Evolutionary conservation across 805 yeast species (phyloP), one percentile per base, ranked within the genome.

Genomic region (Pichia membranifaciens): DNA sequence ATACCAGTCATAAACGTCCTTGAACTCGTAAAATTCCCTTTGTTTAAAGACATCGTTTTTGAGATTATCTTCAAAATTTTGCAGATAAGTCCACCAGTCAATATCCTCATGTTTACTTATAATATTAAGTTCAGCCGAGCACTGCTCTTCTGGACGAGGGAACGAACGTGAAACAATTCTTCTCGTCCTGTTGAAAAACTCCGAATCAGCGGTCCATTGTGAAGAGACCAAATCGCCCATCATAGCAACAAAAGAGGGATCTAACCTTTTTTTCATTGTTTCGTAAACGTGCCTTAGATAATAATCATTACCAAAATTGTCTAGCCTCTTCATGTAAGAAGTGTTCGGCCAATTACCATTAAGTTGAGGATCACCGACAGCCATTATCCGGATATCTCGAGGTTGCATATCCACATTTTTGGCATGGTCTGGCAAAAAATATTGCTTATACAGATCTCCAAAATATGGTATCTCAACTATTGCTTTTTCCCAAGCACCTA

Each of bases 301-400:
- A 55, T 79, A 75, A 67, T 93, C 99, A 67, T 93, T 93, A 2
- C 96, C 99, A 59, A 66, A 84, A 47, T 86, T 84, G 60, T 93
- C 99, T 22, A 93, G 68, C 44, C 87, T 66, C 50, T 86, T 84
- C 49, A 87, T 71, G 58, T 82, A 80, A 13, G 82, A 78, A 1
- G 96, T 84, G 22, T 72, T 68, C 7, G 75, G 77, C 84, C 87
- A 81, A 55, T 82, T 78, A 2, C 99, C 99, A 52, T 91, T 86
- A 64, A 93, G 90, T 68, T 93, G 99, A 0, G 99, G 99, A 60
- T 93, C 99, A 6, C 98, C 99, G 64, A 89, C 82, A 5, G 96
- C 84, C 53, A 90, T 64, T 65, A 93, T 65, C 52, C 78, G 79
- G 44, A 90, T 75, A 54, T 56, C 61, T 17, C 47, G 41, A 3